phyloP scores from a whole-genome alignment of 2,329 filamentous ascomycete genomes.

The Ampelomyces quisqualis region DNA sequence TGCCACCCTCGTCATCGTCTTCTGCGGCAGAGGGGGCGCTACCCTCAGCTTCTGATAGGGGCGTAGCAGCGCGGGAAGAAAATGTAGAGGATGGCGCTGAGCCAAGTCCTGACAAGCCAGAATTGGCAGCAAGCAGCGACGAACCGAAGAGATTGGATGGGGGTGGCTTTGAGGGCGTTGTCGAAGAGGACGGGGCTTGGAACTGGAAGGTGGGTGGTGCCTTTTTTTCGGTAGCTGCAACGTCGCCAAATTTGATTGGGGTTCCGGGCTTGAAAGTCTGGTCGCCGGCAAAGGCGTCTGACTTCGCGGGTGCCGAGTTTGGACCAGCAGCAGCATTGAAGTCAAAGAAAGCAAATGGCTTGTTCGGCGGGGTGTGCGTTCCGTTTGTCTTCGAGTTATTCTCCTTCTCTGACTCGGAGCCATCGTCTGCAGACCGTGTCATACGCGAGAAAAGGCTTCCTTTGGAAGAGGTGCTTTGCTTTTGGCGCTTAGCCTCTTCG shows the following conservation, averaged over 20 bases:
- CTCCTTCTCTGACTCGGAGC: slow-evolving; percentile 27
- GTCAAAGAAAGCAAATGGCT: slow-evolving; percentile 31
- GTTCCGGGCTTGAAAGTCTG: slow-evolving; percentile 41
- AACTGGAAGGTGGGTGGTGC: slow-evolving; percentile 27
- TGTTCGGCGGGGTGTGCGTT: slow-evolving; percentile 28
- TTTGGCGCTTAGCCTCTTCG: slow-evolving; percentile 24
- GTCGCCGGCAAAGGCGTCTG: slow-evolving; percentile 34
- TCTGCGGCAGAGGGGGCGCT: slow-evolving; percentile 34
- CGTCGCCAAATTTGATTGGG: slow-evolving; percentile 40
- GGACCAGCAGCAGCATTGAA: slow-evolving; percentile 32
- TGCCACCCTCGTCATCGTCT: slow-evolving; percentile 34
- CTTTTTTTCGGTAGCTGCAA: slow-evolving; percentile 23
- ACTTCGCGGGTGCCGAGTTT: slow-evolving; percentile 31
- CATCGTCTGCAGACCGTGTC: slow-evolving; percentile 21
- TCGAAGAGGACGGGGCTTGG: slow-evolving; percentile 32
- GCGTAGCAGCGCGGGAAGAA: slow-evolving; percentile 41
- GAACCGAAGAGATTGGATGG: slow-evolving; percentile 23
- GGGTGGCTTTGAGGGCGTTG: slow-evolving; percentile 30
- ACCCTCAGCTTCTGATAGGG: slow-evolving; percentile 37
- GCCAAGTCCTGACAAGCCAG: slow-evolving; percentile 19
- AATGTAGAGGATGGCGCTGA: slow-evolving; percentile 33
- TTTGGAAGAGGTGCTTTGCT: slow-evolving; percentile 15
- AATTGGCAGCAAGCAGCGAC: slow-evolving; percentile 24
- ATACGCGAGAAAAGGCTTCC: slow-evolving; percentile 34
- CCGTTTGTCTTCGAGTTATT: slow-evolving; percentile 26